Conservation (phyloP, 176 grass and related monocot species). For the Bolboschoenus planiculmis region DNA sequence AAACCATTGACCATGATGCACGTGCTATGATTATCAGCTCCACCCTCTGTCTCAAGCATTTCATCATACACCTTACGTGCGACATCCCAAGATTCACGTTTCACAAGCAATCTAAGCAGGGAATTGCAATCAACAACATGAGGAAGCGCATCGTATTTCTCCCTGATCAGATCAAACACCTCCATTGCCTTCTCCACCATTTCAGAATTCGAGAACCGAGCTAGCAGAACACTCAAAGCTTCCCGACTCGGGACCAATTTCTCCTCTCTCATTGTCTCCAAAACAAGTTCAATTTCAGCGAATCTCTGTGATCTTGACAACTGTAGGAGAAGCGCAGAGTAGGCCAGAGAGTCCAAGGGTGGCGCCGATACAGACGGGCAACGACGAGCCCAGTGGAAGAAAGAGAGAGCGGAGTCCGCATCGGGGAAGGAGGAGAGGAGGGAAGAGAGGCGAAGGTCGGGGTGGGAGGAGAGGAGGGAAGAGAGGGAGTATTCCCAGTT, state of each 20-base stretch:
- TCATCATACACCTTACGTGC: conserved; percentile 50
- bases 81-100: conserved; percentile 20
- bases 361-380: background rate
- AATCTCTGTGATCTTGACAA: background rate
- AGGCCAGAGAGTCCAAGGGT: background rate
- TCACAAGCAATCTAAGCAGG: conserved; percentile 47
- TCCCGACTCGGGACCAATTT: background rate
- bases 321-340: conserved; percentile 19
- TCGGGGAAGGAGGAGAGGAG: conserved; percentile 26
- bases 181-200: conserved; percentile 27
- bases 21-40: conserved; percentile 57
- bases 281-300: background rate
- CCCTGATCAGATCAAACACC: conserved; percentile 8
- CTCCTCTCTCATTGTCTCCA: conserved; percentile 9
- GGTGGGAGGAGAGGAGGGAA: conserved; percentile 4
- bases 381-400: conserved; percentile 23
- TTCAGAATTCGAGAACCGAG: conserved; percentile 14
- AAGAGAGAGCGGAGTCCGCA: conserved; percentile 22
- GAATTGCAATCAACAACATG: conserved; percentile 35
- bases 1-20: conserved; percentile 55
- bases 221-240: conserved; percentile 19
- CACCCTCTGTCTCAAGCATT: conserved; percentile 44
- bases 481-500: conserved; percentile 25
- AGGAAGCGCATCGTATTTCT: conserved; percentile 17
- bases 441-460: conserved; percentile 8